Evolutionary conservation across 441 rosid genomes (phyloP), one percentile per base, ranked within the genome.

Genomic region (Geranium incanum): DNA sequence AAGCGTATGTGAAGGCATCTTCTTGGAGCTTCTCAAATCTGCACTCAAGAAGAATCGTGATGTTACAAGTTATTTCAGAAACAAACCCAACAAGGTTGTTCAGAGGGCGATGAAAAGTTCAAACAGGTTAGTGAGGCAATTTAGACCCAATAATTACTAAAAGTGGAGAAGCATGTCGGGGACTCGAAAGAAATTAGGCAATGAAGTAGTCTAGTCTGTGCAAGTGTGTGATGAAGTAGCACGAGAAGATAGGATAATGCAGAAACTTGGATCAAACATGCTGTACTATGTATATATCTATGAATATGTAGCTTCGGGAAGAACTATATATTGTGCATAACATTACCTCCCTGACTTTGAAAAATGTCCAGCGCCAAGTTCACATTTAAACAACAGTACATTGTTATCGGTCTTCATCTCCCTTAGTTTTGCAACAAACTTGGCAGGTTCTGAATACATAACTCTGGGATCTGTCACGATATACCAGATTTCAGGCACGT

Each of bases 21-120:
- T 89, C 97, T 72, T 82, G 85, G 68, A 94, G 98, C 87, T 80
- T 91, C 90, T 91, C 96, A 74, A 93, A 93, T 81, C 97, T 93
- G 86, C 86, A 83, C 23, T 69, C 41, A 48, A 68, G 16, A 43
- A 39, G 28, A 63, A 2, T 36, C 4, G 36, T 68, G 28, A 6
- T 38, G 63, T 11, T 37, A 59, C 5, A 52, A 59, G 52, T 8
- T 48, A n/a, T 41, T 71, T 13, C n/a, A 4, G 15, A 9, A 71
- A 62, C 45, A n/a, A 71, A 71, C 19, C 9, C 21, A 5, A 8
- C 8, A 11, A 59, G 64, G 64, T 6, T 7, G 23, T 18, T 6
- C 23, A 59, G 64, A 11, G 11, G 19, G 64, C 64, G 16, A 18
- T 59, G 28, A 11, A 59, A 19, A 59, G 64, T 19, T 16, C 8